A percentile compares a stretch with the other conserved stretches of the same genome.
Evolutionary conservation across 352 stramenopile genomes (phyloP).

Genomic region (Blastocystis hominis): DNA sequence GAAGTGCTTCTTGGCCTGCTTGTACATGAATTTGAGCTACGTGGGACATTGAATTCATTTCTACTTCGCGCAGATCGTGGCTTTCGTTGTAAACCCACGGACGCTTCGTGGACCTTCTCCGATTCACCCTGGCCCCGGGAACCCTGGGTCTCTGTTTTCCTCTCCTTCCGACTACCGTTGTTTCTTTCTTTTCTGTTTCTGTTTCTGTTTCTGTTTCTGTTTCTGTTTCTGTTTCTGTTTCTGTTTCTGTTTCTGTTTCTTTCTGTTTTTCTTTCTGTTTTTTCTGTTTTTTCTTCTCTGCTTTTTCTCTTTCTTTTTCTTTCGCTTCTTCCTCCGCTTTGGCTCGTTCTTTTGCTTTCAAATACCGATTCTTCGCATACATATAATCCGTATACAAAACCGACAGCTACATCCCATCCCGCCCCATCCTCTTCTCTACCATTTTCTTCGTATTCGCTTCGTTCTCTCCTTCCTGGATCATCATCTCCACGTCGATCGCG

Average conservation of each 20-base stretch:
- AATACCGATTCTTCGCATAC: neutral
- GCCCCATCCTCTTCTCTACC: neutral
- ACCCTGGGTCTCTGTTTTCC: too few relatives aligned
- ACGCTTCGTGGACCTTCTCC: neutral
- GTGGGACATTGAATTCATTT: neutral
- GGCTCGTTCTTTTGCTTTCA: neutral
- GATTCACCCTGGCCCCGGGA: neutral
- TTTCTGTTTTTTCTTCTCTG: neutral
- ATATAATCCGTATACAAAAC: neutral
- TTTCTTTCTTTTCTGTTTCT: too few relatives aligned
- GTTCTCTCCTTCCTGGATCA: neutral
- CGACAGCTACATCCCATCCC: neutral
- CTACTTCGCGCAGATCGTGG: neutral
- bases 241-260: neutral
- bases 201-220: too few relatives aligned
- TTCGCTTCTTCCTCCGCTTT: too few relatives aligned
- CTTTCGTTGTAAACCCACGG: neutral
- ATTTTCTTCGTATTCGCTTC: neutral
- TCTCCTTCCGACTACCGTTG: too few relatives aligned
- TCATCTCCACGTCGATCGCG: neutral
- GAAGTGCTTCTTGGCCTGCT: neutral
- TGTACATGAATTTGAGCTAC: conserved; percentile 37
- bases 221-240: too few relatives aligned
- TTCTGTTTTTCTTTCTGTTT: neutral
- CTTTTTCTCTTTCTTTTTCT: neutral